Evolutionary conservation across 1,139 yeast species (phyloP).

Genomic region (Yamadazyma kanchanaburiensis): DNA sequence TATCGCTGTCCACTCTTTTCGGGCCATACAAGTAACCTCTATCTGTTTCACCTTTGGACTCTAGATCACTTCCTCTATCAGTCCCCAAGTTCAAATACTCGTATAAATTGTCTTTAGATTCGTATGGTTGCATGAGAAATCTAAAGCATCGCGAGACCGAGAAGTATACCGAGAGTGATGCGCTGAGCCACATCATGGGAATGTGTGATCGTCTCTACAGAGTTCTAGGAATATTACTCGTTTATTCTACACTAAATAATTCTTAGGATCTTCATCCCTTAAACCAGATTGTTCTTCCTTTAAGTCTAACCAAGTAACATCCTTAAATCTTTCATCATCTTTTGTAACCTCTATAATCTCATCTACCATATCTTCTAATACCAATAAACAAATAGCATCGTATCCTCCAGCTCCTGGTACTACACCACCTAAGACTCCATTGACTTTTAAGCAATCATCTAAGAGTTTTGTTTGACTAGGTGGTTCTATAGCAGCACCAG

Average conservation of each 20-base stretch:
- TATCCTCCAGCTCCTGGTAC: constrained; percentile 99
- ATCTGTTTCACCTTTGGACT: too few relatives aligned
- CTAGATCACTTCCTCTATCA: too few relatives aligned
- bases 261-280: constrained; percentile 26
- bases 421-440: constrained; percentile 88
- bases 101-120: too few relatives aligned
- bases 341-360: constrained; percentile 33
- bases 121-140: too few relatives aligned
- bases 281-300: constrained; percentile 60
- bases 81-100: too few relatives aligned
- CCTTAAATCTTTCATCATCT: constrained; percentile 23
- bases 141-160: too few relatives aligned
- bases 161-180: too few relatives aligned
- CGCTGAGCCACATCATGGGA: too few relatives aligned
- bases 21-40: too few relatives aligned
- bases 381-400: constrained; percentile 82
- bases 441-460: constrained; percentile 52
- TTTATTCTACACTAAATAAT: constrained; percentile 10
- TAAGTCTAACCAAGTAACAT: constrained; percentile 63
- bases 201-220: too few relatives aligned
- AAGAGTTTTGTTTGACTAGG: constrained; percentile 65
- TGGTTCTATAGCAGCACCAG: constrained; percentile 92
- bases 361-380: constrained; percentile 44
- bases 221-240: too few relatives aligned
- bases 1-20: too few relatives aligned